Evolutionary conservation across 2,329 filamentous ascomycete genomes (phyloP), one percentile per base, ranked within the genome.

Genomic region (Corinectria fuckeliana): DNA sequence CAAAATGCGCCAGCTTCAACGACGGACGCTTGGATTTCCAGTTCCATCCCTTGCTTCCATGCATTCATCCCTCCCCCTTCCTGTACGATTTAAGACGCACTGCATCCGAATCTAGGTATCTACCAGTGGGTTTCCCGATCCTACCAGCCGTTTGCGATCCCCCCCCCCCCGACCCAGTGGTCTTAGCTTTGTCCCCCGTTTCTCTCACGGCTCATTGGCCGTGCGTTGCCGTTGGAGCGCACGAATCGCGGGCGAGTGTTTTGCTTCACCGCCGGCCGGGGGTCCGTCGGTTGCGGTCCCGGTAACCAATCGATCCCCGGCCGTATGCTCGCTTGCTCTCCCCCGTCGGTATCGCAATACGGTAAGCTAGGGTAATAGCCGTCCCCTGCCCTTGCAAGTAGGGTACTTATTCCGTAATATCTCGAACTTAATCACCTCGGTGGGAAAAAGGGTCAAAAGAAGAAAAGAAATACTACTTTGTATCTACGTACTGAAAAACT

Each of bases 241-340:
- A 58, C 56, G 56, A 58, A 58, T 53, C 42, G 50, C 45, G 42
- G 42, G 44, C 56, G 47, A 36, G n/a, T 36, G n/a, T 8, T 36
- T 36, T 44, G 50, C 56, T 54, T 58, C 56, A 58, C 56, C 56
- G 56, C 56, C 56, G 50, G 56, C 56, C 21, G 38, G 56, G 56
- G 38, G 18, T 14, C 18, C 34, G 34, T 3, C 25, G 28, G 28
- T 28, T 36, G 50, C 42, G 50, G 49, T 58, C 32, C 56, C 50
- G 50, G 56, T 54, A 58, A 42, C 56, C 56, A 58, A 58, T 58
- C 50, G 50, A 53, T 44, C 44, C 45, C 42, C 28, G 18, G 44
- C 50, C 38, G 49, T 52, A 52, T 23, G 20, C 55, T 52, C 48
- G 48, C 48, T 58, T 48, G 23, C 32, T 28, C 18, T 23, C 16